Evolutionary conservation across 805 yeast species (phyloP), one percentile per base, ranked within the genome.

Genomic region (Scheffersomyces stipitis): DNA sequence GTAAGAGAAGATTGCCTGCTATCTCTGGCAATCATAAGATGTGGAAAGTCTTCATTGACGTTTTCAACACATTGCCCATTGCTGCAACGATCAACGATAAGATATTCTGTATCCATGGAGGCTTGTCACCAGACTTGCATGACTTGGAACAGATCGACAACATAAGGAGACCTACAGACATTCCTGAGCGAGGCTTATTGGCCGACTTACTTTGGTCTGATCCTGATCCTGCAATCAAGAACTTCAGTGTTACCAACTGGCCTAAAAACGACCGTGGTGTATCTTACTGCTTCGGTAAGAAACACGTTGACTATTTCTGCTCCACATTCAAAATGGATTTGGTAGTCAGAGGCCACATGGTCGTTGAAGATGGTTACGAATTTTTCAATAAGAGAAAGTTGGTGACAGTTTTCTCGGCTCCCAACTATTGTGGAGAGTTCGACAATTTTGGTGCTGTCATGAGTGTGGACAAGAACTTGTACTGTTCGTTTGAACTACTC

Each of bases 321-420:
- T 64, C 73, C 33, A 69, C 69, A 26, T 84, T 85, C 57, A 78
- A 81, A 37, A 80, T 86, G 62, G 95, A 86, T 61, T 64, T 86
- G 54, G 78, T 86, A 44, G 86, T 84, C 31, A 67, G 95, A 51
- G 95, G 91, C 5, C 95, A 86, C 56, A 86, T 86, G 95, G 93
- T 86, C 30, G 95, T 86, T 26, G 91, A 86, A 57, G 91, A 86
- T 55, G 95, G 95, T 3, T 86, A 86, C 55, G 93, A 86, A 56
- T 86, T 86, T 56, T 86, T 83, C 58, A 81, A 81, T 42, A 81
- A 78, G 52, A 67, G 87, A 50, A 80, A 80, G 55, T 65, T 86
- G 38, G 93, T 86, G 1, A 86, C 95, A 0, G 80, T 86, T 1
- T 86, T 86, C 51, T 76, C 82, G 42, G 95, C 93, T 3, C 95